Base-by-base conservation (phyloP, 2,329 filamentous ascomycete species). In the Aspergillus fructus region DNA sequence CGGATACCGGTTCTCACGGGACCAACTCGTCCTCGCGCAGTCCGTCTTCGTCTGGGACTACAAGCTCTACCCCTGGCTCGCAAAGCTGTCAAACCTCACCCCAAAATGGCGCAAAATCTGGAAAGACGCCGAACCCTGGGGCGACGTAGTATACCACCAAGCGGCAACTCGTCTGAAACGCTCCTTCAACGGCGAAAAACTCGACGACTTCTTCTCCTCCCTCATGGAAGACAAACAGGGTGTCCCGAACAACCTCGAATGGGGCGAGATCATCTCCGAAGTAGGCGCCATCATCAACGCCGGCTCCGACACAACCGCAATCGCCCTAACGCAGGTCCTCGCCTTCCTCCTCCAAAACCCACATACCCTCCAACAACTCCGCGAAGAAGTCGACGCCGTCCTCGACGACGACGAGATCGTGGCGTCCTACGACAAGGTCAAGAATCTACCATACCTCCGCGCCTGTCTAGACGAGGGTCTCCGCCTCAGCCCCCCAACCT, bases 181-280 rank as follows among this genome's bases (percentile, higher is more conserved):
- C 19, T 64, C 68, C 48, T 47, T 74, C 15, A 69, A 67, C 0
- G 81, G 81, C 13, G 82, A 85, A 66, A 80, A 80, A 57, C 72
- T 85, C 0, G 77, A 82, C 51, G 83, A 85, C 61, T 84, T 85
- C 68, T 84, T 85, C 71, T 71, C 78, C 46, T 71, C 75, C 0
- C 66, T 85, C 11, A 81, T 85, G 78, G 78, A 79, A 24, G 73
- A 76, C 55, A 78, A 77, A 56, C 71, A 72, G 17, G 74, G 76
- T 0, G 62, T 68, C 5, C 68, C 73, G 0, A 70, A 77, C 40
- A 75, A 76, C 24, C 74, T 85, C 3, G 79, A 83, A 53, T 82
- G 76, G 76, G 82, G 82, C 24, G 83, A 86, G 66, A 80, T 85
- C 9, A 75, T 82, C 0, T 81, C 82, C 11, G 82, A 85, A 62